These are phyloP conservation scores for Boechera divaricarpa DNA, from an alignment of 345 rosid genomes.

Conservation along the genomic window DNA sequence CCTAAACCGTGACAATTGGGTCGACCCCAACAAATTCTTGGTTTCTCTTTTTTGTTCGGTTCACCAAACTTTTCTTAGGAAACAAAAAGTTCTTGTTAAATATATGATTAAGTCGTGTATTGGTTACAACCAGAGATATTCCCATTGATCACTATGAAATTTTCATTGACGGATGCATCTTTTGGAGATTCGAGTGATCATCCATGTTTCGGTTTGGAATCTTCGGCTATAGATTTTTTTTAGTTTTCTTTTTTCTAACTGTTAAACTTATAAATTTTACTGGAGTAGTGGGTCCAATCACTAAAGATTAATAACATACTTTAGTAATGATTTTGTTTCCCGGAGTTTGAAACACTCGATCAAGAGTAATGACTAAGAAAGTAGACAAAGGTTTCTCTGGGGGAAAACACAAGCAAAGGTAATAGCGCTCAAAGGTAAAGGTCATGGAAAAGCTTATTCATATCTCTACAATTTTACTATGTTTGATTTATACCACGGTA, in stretches of 20 bases:
- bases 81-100: neutral
- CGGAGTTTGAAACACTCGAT: constrained; percentile 9
- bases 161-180: neutral
- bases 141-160: neutral
- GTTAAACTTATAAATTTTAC: neutral
- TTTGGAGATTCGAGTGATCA: neutral
- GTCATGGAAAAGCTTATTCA: too few species aligned
- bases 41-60: neutral
- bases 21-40: neutral
- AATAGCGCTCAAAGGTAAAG: constrained; percentile 17
- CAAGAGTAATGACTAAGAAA: constrained; percentile 23
- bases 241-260: neutral
- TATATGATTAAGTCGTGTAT: neutral
- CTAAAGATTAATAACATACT: constrained; percentile 6
- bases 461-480: too few species aligned
- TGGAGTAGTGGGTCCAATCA: constrained; percentile 24
- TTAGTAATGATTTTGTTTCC: constrained; percentile 41
- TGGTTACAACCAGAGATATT: neutral
- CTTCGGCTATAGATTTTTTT: neutral
- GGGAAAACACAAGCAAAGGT: constrained; percentile 32
- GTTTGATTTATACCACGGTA: too few species aligned
- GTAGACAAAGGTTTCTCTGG: constrained; percentile 25
- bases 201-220: neutral
- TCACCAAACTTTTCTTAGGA: neutral
- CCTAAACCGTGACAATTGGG: constrained; percentile 1